Percentiles rank a stretch among this genome's conserved stretches.
Evolutionary conservation across 768 basidiomycete species (phyloP).

Genomic region (Trametes meyenii): DNA sequence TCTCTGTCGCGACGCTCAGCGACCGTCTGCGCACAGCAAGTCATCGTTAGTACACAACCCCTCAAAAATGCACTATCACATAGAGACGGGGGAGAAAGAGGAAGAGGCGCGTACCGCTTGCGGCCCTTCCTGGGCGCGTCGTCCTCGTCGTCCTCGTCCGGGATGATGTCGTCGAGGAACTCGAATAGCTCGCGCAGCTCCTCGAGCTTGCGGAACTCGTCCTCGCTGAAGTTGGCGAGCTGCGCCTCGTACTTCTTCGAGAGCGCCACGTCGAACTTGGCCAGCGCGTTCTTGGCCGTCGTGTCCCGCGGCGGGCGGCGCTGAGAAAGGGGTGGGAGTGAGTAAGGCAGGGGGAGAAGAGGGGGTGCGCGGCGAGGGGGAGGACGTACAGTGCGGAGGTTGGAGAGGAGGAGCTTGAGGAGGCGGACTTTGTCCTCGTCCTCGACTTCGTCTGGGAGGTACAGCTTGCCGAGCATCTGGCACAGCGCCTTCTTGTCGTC

Average conservation of each 20-base stretch:
- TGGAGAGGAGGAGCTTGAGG: slow-evolving; percentile 62
- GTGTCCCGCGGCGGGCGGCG: slow-evolving; percentile 62
- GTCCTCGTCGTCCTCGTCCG: slow-evolving; percentile 60
- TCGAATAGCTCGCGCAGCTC: slow-evolving; percentile 65
- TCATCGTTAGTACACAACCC: background rate
- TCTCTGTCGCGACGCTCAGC: slow-evolving; percentile 53
- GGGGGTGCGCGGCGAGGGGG: background rate
- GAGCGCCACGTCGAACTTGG: slow-evolving; percentile 66
- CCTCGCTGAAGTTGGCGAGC: slow-evolving; percentile 71
- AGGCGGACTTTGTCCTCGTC: slow-evolving; percentile 63
- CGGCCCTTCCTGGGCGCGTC: slow-evolving; percentile 45
- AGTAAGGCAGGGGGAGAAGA: background rate
- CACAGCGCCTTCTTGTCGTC: slow-evolving; percentile 51
- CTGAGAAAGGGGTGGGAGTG: slow-evolving; percentile 37
- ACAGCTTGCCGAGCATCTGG: slow-evolving; percentile 50
- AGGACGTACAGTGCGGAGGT: slow-evolving; percentile 54
- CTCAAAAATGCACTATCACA: background rate
- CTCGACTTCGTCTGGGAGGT: slow-evolving; percentile 72
- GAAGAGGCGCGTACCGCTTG: slow-evolving; percentile 49
- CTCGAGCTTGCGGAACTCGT: slow-evolving; percentile 66
- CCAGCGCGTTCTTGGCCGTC: slow-evolving; percentile 66
- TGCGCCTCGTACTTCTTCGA: slow-evolving; percentile 73
- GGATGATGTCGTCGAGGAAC: slow-evolving; percentile 72
- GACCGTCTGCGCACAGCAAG: slow-evolving; percentile 51
- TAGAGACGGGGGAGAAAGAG: background rate